Base-by-base conservation (phyloP, 1,139 yeast species). In the Blastobotrys proliferans region DNA sequence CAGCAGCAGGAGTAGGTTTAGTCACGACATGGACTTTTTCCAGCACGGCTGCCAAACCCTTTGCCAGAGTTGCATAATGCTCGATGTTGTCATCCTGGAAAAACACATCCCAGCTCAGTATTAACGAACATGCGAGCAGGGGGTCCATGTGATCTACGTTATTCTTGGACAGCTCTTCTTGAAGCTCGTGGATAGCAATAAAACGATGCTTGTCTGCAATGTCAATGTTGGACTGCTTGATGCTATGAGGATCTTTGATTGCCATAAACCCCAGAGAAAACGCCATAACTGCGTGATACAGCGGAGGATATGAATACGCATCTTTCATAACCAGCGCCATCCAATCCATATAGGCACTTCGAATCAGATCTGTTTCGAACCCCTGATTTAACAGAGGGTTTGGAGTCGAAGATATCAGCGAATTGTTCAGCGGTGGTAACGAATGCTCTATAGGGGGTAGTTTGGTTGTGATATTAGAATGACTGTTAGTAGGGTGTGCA, bases 101-200 rank as follows among this genome's bases (percentile, higher is more conserved):
- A 38, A 61, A 58, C n/a, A 55, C 54, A 38, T 59, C 64, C 65
- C 64, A 61, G 2, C 61, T 56, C 14, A 61, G 44, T 17, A 61
- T 50, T 22, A 61, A 43, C n/a, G 62, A 56, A 14, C 62, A 50
- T 5, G 58, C 52, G 17, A 61, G 40, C 13, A 61, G 44, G 4
- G 61, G 54, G 35, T 61, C 64, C 9, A 58, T 51, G 36, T 54
- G 51, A 2, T 47, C 54, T n/a, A 51, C 46, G 14, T 44, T 40
- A 25, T 49, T 51, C 17, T 49, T 47, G 27, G 48, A 45, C 18
- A 59, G 46, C 22, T 51, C 58, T 13, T 47, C 48, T 38, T 57
- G 58, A 16, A 60, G 51, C 20, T 54, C 54, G 35, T 53, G 54
- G 18, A 58, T 44, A 5, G 64, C 64, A 20, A 56, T 45, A 44